Base-by-base conservation (phyloP, 768 basidiomycete genomes). In the Tylopilus vinaceipallidus region DNA sequence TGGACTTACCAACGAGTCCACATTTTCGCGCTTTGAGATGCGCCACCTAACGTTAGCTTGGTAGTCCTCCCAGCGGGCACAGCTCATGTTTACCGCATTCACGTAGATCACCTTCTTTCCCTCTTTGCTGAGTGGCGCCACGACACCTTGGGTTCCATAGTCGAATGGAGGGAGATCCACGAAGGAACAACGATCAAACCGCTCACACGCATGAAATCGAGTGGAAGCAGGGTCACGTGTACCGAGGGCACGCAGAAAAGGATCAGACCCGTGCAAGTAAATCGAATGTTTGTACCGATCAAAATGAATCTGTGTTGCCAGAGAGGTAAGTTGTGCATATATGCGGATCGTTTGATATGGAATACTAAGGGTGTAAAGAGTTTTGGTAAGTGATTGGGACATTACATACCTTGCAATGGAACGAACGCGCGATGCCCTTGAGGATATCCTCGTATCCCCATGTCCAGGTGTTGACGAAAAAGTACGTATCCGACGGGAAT, bases 371-470 rank as follows among this genome's bases (percentile, higher is more conserved):
- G 36, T 24, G 37, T 16, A 35, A 30, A 47, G 40, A 5, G 2
- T 27, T 38, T 47, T 17, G 34, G 10, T 13, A 26, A 3, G n/a
- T n/a, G 20, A 22, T 41, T 42, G 9, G 9, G 13, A 45, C 7
- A 36, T 1, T 2, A 20, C 19, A 13, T 55, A 87, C 89, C 71
- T 79, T 75, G 45, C 76, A 71, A 29, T 79, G 74, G 59, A 95
- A 98, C 1, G 75, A 72, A 3, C 74, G 69, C 3, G 87, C 78
- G 8, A 98, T 71, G 0, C 77, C 88, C 59, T 91, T 90, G 24
- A 97, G 72, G 13, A 95, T 71, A 48, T 94, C 91, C 67, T 99
- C 95, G 64, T 97, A 98, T 1, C 95, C 95, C 86, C 89, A 95
- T 0, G 95, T 95, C 95, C 95, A 99, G 0, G 81, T 64, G 61